Base-by-base conservation (phyloP, 345 rosid species). In the Gossypium stocksii region DNA sequence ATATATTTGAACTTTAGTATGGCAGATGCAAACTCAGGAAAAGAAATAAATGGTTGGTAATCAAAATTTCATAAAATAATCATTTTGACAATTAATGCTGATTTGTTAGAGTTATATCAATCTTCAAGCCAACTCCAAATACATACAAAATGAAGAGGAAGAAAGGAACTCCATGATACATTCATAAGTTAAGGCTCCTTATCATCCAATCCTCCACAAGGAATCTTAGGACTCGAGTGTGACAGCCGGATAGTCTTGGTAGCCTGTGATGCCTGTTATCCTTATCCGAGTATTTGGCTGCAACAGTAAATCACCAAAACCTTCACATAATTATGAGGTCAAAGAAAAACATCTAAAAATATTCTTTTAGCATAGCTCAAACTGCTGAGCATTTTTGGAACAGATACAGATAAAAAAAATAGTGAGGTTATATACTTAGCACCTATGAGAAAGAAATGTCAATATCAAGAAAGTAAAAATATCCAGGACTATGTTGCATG, bases 271-370 rank as follows among this genome's bases (percentile, higher is more conserved):
- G 77, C 94, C 89, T 20, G 87, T 90, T 70, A 94, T 91, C 89
- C 89, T 85, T 74, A 94, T 88, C 72, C 94, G 81, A 9, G 97
- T 90, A 82, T 91, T 94, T 71, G 97, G 98, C 98, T 91, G 91
- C 84, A 87, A 44, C 16, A 69, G 52, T 45, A 56, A 78, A 25
- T 27, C 68, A 53, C 0, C 23, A 44, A 71, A 52, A 74, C 22
- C 12, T 71, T 38, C n/a, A 44, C 9, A 67, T 51, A 68, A 51
- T 48, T 17, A 49, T 0, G 12, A 67, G 6, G 58, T 16, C 7
- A 34, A 23, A 68, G 13, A 48, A 68, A 67, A 16, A 15, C 2
- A 4, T 13, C 0, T 8, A 52, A 2, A 23, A 3, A 23, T 15
- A 2, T 25, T 17, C 22, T 25, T 15, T 3, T 68, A 25, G 29